Base-by-base conservation (phyloP, 1,284 basidiomycete species). In the Rhizoctonia solani region DNA sequence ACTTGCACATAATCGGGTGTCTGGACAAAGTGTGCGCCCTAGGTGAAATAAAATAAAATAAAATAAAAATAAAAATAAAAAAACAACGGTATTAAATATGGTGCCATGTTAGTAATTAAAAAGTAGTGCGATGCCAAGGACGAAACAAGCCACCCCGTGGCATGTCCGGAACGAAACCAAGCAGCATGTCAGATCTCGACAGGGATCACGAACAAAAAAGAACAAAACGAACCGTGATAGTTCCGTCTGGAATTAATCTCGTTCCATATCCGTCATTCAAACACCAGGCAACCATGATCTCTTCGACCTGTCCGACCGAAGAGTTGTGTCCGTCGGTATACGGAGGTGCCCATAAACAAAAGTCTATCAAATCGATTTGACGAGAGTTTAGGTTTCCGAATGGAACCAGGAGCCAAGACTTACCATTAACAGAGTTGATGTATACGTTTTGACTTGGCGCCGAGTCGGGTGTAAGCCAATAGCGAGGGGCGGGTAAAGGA, bases 1-100 rank as follows among this genome's bases (percentile, higher is more conserved):
- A 83, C 74, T 75, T 71, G 69, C 25, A 73, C 70, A 49, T 73
- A 75, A 52, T 72, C 69, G 11, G 73, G 73, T 3, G 74, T 73
- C 41, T 72, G 67, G 42, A 74, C 66, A 67, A 73, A 75, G 52
- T 74, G 74, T 11, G 72, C 72, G 27, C 74, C 73, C 58, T 59
- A n/a, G n/a, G n/a, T n/a, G n/a, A n/a, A n/a, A n/a, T n/a, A n/a
- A n/a, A n/a, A n/a, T n/a, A n/a, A n/a, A n/a, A n/a, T n/a, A n/a
- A n/a, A n/a, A n/a, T n/a, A n/a, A n/a, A n/a, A n/a, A n/a, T n/a
- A n/a, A n/a, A n/a, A n/a, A n/a, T n/a, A n/a, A n/a, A n/a, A n/a
- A n/a, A n/a, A n/a, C n/a, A n/a, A n/a, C n/a, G n/a, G n/a, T n/a
- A n/a, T n/a, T n/a, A n/a, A n/a, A n/a, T n/a, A n/a, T n/a, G n/a